Evolutionary conservation across 2,329 filamentous ascomycete genomes (phyloP).

Genomic region (Stachybotrys elegans): DNA sequence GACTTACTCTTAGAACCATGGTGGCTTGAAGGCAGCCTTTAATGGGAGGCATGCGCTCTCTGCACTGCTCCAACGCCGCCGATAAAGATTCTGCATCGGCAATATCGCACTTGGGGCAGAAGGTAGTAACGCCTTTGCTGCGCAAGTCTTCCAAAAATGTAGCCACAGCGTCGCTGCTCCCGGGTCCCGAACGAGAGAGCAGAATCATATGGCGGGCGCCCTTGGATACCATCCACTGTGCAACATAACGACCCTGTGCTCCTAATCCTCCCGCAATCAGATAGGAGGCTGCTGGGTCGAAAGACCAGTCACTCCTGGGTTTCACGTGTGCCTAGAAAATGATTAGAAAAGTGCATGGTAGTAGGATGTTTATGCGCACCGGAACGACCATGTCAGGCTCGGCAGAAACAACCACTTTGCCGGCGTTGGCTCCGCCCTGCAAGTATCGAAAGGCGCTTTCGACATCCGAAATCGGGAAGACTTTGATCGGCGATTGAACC

Average conservation of each 20-base stretch:
- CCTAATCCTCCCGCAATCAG: too few relatives aligned
- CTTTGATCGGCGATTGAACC: not conserved
- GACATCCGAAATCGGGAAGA: not conserved
- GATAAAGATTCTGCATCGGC: conserved; percentile 4
- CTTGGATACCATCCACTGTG: not conserved
- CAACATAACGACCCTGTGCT: not conserved
- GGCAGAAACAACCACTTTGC: not conserved
- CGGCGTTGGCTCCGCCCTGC: too few relatives aligned
- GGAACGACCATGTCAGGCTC: not conserved
- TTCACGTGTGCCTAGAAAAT: not conserved
- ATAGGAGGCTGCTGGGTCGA: too few relatives aligned
- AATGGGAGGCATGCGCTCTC: conserved; percentile 12
- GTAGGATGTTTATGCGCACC: not conserved
- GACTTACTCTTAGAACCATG: conserved; percentile 18
- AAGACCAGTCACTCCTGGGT: too few relatives aligned
- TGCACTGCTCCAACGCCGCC: conserved; percentile 7
- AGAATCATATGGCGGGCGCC: not conserved
- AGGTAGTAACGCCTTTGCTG: conserved; percentile 6
- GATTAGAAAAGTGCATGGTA: not conserved
- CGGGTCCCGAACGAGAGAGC: too few relatives aligned
- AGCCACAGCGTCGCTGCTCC: too few relatives aligned
- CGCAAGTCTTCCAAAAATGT: conserved; percentile 10
- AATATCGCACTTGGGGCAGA: conserved; percentile 12
- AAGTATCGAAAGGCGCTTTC: not conserved
- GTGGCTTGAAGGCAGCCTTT: conserved; percentile 21